Percentiles rank a stretch among this genome's conserved stretches.
phyloP scores from a whole-genome alignment of 305 asterid genomes.

The Fraxinus floribunda region DNA sequence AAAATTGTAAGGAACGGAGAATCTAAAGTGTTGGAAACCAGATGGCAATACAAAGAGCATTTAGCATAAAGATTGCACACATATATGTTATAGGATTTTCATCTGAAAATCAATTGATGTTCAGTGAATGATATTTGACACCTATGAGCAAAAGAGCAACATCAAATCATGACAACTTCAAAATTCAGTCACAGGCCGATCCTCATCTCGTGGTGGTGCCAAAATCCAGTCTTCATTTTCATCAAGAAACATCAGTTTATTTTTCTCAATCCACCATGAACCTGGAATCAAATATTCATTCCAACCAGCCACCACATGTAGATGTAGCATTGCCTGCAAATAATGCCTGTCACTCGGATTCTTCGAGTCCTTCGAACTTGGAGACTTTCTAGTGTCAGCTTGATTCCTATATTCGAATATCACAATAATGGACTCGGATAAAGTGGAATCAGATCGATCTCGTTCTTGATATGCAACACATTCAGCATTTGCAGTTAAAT shows the following conservation, averaged over 20 bases:
- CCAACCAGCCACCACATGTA: slow-evolving; percentile 74
- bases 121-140: neutral
- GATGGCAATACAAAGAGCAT: neutral
- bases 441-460: slow-evolving; percentile 58
- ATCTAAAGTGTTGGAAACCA: neutral
- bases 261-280: slow-evolving; percentile 92
- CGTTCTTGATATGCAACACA: slow-evolving; percentile 58
- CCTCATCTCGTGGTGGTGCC: slow-evolving; percentile 55
- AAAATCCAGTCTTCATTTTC: slow-evolving; percentile 66
- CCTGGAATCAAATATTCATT: slow-evolving; percentile 70
- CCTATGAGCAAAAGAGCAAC: neutral
- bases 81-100: neutral
- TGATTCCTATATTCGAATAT: slow-evolving; percentile 44
- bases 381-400: slow-evolving; percentile 60
- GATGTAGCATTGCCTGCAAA: slow-evolving; percentile 74
- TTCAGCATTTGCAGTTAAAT: slow-evolving; percentile 29
- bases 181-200: slow-evolving; percentile 66
- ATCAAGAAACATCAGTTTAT: slow-evolving; percentile 52
- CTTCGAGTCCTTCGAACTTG: slow-evolving; percentile 50
- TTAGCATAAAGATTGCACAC: neutral
- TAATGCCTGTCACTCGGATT: slow-evolving; percentile 84
- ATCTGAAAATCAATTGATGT: too few species aligned
- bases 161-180: neutral
- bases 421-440: slow-evolving; percentile 61
- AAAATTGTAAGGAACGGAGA: too few species aligned